Evolutionary conservation across 2,329 filamentous ascomycete genomes (phyloP).

Genomic region (Fusarium denticulatum): DNA sequence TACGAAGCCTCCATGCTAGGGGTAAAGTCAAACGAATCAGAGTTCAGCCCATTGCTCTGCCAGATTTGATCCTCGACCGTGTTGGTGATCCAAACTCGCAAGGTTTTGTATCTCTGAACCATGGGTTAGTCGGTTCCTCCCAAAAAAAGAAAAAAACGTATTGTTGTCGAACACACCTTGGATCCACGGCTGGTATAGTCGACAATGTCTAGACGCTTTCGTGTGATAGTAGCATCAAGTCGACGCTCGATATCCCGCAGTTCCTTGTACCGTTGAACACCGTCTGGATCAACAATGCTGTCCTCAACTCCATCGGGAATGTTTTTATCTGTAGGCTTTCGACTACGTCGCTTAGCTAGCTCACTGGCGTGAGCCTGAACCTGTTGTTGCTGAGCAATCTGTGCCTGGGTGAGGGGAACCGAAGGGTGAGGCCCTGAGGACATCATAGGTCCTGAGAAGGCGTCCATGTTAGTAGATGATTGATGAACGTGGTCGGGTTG

Average conservation of each 20-base stretch:
- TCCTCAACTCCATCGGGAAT: constrained; percentile 91
- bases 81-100: constrained; percentile 95
- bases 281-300: constrained; percentile 78
- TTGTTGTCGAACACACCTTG: constrained; percentile 60
- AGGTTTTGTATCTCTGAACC: constrained; percentile 76
- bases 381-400: constrained; percentile 63
- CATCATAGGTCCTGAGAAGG: constrained; percentile 62
- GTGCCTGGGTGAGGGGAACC: constrained; percentile 63
- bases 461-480: constrained; percentile 14
- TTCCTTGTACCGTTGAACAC: constrained; percentile 82
- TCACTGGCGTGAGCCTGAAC: constrained; percentile 66
- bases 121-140: constrained; percentile 11
- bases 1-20: constrained; percentile 82
- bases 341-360: constrained; percentile 80
- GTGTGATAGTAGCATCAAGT: constrained; percentile 91
- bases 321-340: constrained; percentile 94
- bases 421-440: constrained; percentile 62
- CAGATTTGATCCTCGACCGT: constrained; percentile 94
- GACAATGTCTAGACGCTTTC: constrained; percentile 90
- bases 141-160: background rate
- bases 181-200: constrained; percentile 80
- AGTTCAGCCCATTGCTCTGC: constrained; percentile 77
- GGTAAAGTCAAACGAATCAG: constrained; percentile 84
- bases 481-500: background rate
- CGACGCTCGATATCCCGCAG: constrained; percentile 87